Evolutionary conservation across 371 early-diverging fungal genomes (phyloP).

Genomic region (Sporodiniella umbellata): DNA sequence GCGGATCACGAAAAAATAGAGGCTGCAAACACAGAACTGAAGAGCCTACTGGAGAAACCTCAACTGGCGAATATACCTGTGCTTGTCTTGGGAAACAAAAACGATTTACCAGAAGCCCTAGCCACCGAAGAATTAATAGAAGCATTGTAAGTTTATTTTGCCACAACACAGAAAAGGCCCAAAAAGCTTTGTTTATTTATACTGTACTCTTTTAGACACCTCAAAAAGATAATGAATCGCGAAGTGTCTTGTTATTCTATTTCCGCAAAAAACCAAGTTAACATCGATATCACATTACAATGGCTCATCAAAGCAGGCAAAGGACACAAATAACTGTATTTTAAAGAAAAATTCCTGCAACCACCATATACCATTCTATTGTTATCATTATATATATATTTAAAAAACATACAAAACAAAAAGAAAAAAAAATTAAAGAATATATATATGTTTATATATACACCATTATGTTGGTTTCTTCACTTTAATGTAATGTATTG

Average conservation of each 20-base stretch:
- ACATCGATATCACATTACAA: conserved; percentile 95
- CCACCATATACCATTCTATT: conserved; percentile 1
- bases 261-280: conserved; percentile 96
- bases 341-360: no score
- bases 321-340: conserved; percentile 49
- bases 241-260: conserved; percentile 99
- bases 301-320: conserved; percentile 92
- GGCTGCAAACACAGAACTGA: conserved; percentile 89
- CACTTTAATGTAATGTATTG: neutral
- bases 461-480: neutral
- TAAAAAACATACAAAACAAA: neutral
- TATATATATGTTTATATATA: no score
- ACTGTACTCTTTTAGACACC: conserved; percentile 52
- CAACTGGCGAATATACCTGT: conserved; percentile 91
- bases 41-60: conserved; percentile 87
- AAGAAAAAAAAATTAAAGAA: no score
- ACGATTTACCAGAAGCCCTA: conserved; percentile 91
- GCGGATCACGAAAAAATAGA: conserved; percentile 92
- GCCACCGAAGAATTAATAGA: conserved; percentile 92
- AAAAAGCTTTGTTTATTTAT: neutral
- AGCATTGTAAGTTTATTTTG: conserved; percentile 68
- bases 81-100: conserved; percentile 98
- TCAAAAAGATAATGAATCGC: conserved; percentile 89
- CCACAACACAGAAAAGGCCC: no score
- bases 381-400: neutral